A percentile compares a stretch with the other conserved stretches of the same genome.
Conservation (phyloP, 1,139 yeast genomes). For the Diutina siamensis region DNA sequence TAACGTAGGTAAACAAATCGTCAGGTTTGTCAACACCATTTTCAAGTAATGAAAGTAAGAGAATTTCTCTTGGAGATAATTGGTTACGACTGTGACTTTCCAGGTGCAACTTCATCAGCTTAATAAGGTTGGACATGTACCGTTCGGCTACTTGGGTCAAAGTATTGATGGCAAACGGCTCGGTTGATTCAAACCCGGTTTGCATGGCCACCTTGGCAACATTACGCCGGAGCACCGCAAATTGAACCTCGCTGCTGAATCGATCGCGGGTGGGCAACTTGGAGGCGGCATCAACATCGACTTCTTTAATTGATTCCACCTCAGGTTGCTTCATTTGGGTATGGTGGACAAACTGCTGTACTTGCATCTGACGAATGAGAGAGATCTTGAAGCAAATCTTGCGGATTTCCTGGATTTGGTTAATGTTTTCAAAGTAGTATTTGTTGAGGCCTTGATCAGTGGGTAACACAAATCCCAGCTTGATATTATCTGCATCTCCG, state of each 20-base stretch:
- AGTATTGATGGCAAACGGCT: conserved; percentile 66
- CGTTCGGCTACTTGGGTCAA: conserved; percentile 77
- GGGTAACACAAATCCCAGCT: conserved; percentile 23
- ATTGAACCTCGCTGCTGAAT: conserved; percentile 46
- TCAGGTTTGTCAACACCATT: conserved; percentile 81
- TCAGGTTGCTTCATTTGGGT: conserved; percentile 65
- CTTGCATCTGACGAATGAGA: conserved; percentile 83
- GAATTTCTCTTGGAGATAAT: conserved; percentile 31
- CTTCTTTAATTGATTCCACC: conserved; percentile 47
- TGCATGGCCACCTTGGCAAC: conserved; percentile 82
- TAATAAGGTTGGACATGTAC: conserved; percentile 64
- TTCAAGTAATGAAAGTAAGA: conserved; percentile 59
- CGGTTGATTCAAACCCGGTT: conserved; percentile 83
- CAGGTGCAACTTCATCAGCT: conserved; percentile 55
- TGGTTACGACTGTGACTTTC: conserved; percentile 50
- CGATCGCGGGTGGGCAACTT: conserved; percentile 59
- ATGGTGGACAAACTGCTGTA: conserved; percentile 64
- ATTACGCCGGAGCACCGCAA: conserved; percentile 54
- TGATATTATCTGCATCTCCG: conserved; percentile 18
- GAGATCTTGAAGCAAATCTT: conserved; percentile 83
- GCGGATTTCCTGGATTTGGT: conserved; percentile 77
- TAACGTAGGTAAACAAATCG: conserved; percentile 60
- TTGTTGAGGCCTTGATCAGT: conserved; percentile 48
- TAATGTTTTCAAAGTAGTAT: conserved; percentile 52
- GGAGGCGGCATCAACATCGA: conserved; percentile 72